Evolutionary conservation across 2,329 filamentous ascomycete genomes (phyloP), one percentile per base, ranked within the genome.

Genomic region (Fusarium sp.): DNA sequence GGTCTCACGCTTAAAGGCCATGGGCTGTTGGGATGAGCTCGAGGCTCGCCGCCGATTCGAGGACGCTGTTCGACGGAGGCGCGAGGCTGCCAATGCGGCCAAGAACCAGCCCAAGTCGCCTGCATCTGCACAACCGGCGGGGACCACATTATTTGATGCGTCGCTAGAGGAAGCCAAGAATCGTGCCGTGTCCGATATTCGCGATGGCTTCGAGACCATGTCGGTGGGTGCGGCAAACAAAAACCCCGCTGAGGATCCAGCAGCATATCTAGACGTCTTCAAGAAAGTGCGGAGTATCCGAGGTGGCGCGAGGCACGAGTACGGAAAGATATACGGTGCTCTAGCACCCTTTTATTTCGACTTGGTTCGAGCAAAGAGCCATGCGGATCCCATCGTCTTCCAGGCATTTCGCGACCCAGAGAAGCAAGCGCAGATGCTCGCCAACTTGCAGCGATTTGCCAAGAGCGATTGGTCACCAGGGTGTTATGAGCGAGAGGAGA

Each of bases 1-100:
- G 96, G 92, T 98, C 40, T 90, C 93, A 69, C 89, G 93, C 68
- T 82, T 99, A 58, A 92, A 92, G 78, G 90, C 88, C 62, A 97
- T 99, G 90, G 93, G 92, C 2, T 92, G 93, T 72, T 99, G 96
- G 96, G 92, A 97, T 76, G 96, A 99, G 78, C 80, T 84, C 4
- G 95, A 97, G 78, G 96, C 96, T 6, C 88, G 95, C 65, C 90
- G 89, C 72, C 85, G 93, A 56, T 93, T 94, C 55, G 95, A 98
- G 67, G 91, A 95, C 27, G 87, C 88, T 8, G 86, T 91, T 74
- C 83, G 84, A 69, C 83, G 83, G 73, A 87, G 88, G 76, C 84
- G 89, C 23, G 91, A 94, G 66, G 86, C 88, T 50, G 77, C 71
- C 13, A 76, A 71, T 36, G 66, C 60, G 31, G 66, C 59, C 41